These are phyloP conservation scores for Jamesozyma gamospora DNA, from an alignment of 805 yeast species.

Conservation along the genomic window DNA sequence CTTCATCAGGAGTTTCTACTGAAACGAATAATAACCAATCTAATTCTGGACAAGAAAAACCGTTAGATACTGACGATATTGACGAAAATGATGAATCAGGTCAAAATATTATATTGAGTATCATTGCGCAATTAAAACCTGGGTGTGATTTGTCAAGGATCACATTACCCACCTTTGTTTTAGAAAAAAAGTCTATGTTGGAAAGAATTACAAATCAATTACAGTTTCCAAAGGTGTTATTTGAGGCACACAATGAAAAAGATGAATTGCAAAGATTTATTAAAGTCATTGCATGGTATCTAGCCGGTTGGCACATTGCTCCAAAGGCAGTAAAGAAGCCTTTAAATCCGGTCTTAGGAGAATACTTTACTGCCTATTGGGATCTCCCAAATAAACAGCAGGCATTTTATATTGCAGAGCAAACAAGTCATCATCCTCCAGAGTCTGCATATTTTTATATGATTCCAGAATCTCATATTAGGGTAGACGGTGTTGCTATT, in stretches of 20 bases:
- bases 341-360: constrained; percentile 88
- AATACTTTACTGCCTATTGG: constrained; percentile 87
- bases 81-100: constrained; percentile 91
- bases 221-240: constrained; percentile 64
- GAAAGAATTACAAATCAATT: constrained; percentile 88
- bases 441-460: constrained; percentile 86
- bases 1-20: neutral
- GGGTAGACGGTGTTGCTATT: constrained; percentile 80
- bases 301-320: constrained; percentile 95
- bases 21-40: neutral
- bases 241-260: constrained; percentile 51
- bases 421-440: constrained; percentile 98
- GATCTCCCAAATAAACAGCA: constrained; percentile 60
- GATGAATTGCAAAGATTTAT: constrained; percentile 64
- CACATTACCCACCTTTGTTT: constrained; percentile 88
- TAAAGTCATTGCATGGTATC: constrained; percentile 74
- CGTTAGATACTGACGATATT: constrained; percentile 50
- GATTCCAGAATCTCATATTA: constrained; percentile 68
- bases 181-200: constrained; percentile 91
- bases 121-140: constrained; percentile 84
- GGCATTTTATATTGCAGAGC: constrained; percentile 86
- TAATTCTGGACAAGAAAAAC: constrained; percentile 3
- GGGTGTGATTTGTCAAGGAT: constrained; percentile 86
- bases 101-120: constrained; percentile 75
- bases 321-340: constrained; percentile 98